Base-by-base conservation (phyloP, 768 basidiomycete genomes). In the Mycena latifolia region DNA sequence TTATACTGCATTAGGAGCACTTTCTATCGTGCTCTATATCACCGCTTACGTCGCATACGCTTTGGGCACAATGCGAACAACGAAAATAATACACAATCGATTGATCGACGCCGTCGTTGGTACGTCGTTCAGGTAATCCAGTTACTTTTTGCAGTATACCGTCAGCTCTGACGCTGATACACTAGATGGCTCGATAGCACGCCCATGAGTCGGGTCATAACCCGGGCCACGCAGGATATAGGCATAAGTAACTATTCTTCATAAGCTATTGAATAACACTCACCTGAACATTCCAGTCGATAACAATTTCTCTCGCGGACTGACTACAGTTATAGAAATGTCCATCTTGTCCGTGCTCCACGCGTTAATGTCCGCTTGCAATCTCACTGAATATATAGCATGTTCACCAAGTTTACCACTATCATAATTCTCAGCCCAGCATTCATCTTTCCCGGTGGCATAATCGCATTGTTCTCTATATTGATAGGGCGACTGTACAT, bases 401-500 rank as follows among this genome's bases (percentile, higher is more conserved):
- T 67, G 70, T 3, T 82, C 14, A 67, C 78, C 60, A 81, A 79
- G 56, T 72, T 84, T 43, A 67, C 63, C 17, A 77, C 82, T 1
- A 76, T 84, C 20, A 73, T 81, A 22, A 59, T 77, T 24, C 63
- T 82, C 51, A 78, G 77, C 0, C 84, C 84, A 0, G 57, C 77
- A 4, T 85, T 85, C 71, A 63, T 81, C 29, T 22, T 82, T 1
- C 82, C 83, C 0, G 81, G 82, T 6, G 43, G 77, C 29, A 24
- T 75, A 10, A 70, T 84, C 14, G 72, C 75, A 8, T 52, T 78
- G 11, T 20, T 84, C 9, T 87, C 86, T 2, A 78, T 67, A n/a
- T 74, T 80, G 65, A 68, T 81, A 18, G 86, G 85, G 31, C 80
- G 82, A 39, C 72, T 87, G 17, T 88, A 88, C 72, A 86, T 88